Conservation (phyloP, 306 rosid genomes). For the Quercus gilva region DNA sequence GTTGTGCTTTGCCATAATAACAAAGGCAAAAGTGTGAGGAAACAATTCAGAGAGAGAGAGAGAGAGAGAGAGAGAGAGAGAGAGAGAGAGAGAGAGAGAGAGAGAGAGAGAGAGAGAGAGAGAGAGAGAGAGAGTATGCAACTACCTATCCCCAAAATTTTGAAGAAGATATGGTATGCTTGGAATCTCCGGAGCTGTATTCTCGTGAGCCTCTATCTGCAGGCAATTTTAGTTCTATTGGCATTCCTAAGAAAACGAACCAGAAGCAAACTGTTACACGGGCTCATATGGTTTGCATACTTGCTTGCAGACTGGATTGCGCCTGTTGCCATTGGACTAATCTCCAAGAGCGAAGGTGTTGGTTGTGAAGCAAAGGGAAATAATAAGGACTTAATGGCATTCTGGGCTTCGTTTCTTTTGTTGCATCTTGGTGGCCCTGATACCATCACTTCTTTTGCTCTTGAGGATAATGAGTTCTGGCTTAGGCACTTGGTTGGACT, state of each 20-base stretch:
- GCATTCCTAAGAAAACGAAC: slow-evolving; percentile 16
- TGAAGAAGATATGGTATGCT: not conserved
- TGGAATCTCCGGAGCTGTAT: slow-evolving; percentile 14
- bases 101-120: too few relatives aligned
- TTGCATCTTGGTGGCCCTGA: slow-evolving; percentile 40
- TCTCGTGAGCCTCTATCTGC: slow-evolving; percentile 17
- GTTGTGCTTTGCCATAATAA: too few relatives aligned
- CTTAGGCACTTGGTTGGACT: slow-evolving; percentile 28
- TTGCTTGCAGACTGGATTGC: slow-evolving; percentile 30
- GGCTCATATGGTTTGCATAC: slow-evolving; percentile 27
- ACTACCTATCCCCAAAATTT: too few relatives aligned
- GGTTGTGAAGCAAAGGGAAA: not conserved
- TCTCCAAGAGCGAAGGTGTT: slow-evolving; percentile 2
- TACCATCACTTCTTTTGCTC: slow-evolving; percentile 34
- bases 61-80: too few relatives aligned
- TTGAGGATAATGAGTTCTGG: slow-evolving; percentile 38
- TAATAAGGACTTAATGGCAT: slow-evolving; percentile 1
- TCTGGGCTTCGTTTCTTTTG: slow-evolving; percentile 37
- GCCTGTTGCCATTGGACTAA: slow-evolving; percentile 21
- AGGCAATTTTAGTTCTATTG: not conserved
- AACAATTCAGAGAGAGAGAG: too few relatives aligned
- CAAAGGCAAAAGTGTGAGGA: too few relatives aligned
- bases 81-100: too few relatives aligned
- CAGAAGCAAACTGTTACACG: slow-evolving; percentile 2
- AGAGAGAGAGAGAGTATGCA: too few relatives aligned